A percentile compares a stretch with the other conserved stretches of the same genome.
Evolutionary conservation across 805 yeast genomes (phyloP).

Genomic region (Tanozyma kutaoensis): DNA sequence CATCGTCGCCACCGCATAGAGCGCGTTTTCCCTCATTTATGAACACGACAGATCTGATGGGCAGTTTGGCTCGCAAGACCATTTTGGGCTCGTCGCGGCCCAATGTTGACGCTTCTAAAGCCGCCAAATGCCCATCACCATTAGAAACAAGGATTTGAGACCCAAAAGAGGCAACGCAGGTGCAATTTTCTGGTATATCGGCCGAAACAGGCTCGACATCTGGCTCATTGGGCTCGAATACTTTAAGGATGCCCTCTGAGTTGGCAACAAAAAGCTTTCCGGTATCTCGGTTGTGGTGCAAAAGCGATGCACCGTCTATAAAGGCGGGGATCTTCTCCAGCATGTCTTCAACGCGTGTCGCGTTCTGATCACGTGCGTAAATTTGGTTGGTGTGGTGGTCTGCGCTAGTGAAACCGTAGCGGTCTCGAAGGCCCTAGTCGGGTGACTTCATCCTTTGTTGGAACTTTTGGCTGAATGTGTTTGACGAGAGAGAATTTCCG

Average conservation of each 20-base stretch:
- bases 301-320: conserved; percentile 27
- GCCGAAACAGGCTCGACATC: conserved; percentile 50
- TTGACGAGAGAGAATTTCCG: too few relatives aligned
- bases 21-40: conserved; percentile 49
- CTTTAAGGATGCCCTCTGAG: conserved; percentile 39
- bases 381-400: too few relatives aligned
- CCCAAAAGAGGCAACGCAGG: conserved; percentile 20
- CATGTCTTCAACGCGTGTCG: too few relatives aligned
- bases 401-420: too few relatives aligned
- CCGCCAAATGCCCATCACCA: conserved; percentile 24
- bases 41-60: conserved; percentile 39
- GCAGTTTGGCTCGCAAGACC: conserved; percentile 30
- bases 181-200: conserved; percentile 35
- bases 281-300: conserved; percentile 10
- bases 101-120: conserved; percentile 8
- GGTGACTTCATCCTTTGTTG: too few relatives aligned
- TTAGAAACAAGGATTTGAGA: conserved; percentile 19
- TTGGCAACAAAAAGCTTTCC: conserved; percentile 36
- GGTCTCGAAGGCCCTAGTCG: too few relatives aligned
- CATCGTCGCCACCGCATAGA: conserved; percentile 57
- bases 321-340: conserved; percentile 17
- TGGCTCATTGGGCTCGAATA: conserved; percentile 31
- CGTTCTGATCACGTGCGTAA: too few relatives aligned
- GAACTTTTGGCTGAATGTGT: too few relatives aligned
- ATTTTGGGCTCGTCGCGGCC: conserved; percentile 21